Evolutionary conservation across 2,329 filamentous ascomycete genomes (phyloP).

Genomic region (Paracoccidioides brasiliensis): DNA sequence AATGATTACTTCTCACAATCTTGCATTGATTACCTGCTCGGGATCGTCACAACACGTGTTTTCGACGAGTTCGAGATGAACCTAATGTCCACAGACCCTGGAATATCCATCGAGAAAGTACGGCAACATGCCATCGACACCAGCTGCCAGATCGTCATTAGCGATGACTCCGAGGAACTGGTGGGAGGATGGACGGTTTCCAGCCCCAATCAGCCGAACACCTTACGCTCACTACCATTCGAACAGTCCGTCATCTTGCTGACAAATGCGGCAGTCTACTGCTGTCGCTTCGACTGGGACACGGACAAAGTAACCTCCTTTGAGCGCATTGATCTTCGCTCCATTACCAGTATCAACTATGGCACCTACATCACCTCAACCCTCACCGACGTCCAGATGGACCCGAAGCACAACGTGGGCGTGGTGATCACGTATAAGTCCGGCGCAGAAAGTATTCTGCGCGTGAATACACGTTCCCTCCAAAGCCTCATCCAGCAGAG

Average conservation of each 20-base stretch:
- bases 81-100: constrained; percentile 87
- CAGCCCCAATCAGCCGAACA: constrained; percentile 59
- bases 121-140: constrained; percentile 82
- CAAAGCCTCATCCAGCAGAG: constrained; percentile 42
- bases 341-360: constrained; percentile 58
- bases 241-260: constrained; percentile 81
- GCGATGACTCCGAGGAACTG: constrained; percentile 70
- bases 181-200: constrained; percentile 81
- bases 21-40: constrained; percentile 85
- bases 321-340: constrained; percentile 66
- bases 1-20: constrained; percentile 96
- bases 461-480: constrained; percentile 76
- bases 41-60: constrained; percentile 69
- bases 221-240: constrained; percentile 57
- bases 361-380: constrained; percentile 89
- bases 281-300: constrained; percentile 87
- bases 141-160: constrained; percentile 73
- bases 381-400: constrained; percentile 60
- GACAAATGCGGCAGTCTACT: constrained; percentile 73
- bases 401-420: constrained; percentile 70
- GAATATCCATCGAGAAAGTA: constrained; percentile 71
- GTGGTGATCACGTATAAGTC: constrained; percentile 67
- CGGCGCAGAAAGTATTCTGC: constrained; percentile 54
- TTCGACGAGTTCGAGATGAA: constrained; percentile 92
- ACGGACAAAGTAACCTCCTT: constrained; percentile 90